Conservation (phyloP, 495 filamentous ascomycete species). For the Penicillium parvum region DNA sequence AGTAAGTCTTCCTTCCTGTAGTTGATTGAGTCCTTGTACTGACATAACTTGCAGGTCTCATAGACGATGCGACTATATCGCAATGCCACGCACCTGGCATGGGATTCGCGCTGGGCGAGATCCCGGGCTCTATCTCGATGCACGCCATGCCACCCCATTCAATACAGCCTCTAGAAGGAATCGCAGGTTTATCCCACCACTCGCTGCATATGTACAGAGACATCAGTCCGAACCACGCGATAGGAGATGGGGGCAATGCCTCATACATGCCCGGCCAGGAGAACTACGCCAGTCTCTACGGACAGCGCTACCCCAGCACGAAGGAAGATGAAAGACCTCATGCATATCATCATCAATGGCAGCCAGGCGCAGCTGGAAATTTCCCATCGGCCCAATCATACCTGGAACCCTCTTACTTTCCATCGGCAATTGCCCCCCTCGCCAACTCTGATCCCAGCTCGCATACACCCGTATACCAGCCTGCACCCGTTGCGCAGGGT, state of each 20-base stretch:
- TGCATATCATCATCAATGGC: slow-evolving; percentile 10
- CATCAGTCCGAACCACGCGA: not conserved
- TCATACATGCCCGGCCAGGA: not conserved
- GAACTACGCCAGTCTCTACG: not conserved
- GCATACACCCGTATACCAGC: not conserved
- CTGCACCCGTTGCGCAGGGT: no score
- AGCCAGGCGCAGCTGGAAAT: slow-evolving; percentile 3
- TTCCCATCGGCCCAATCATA: not conserved
- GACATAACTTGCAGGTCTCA: slow-evolving; percentile 3
- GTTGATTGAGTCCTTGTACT: not conserved
- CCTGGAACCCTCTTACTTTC: slow-evolving; percentile 7
- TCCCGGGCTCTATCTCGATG: slow-evolving; percentile 7
- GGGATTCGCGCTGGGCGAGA: slow-evolving; percentile 8
- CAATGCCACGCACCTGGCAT: slow-evolving; percentile 9
- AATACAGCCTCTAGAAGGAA: not conserved
- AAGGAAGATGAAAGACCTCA: slow-evolving; percentile 1
- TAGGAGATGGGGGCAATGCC: not conserved
- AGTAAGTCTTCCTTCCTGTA: not conserved
- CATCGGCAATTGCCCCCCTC: slow-evolving; percentile 6
- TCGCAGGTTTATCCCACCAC: not conserved
- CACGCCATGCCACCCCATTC: slow-evolving; percentile 5
- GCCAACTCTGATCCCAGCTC: not conserved
- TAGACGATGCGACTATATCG: slow-evolving; percentile 7
- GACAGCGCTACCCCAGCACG: not conserved
- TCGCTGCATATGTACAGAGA: not conserved